A percentile compares a stretch with the other conserved stretches of the same genome.
phyloP scores from a whole-genome alignment of 116 monocot genomes.

The Iris pallida region DNA sequence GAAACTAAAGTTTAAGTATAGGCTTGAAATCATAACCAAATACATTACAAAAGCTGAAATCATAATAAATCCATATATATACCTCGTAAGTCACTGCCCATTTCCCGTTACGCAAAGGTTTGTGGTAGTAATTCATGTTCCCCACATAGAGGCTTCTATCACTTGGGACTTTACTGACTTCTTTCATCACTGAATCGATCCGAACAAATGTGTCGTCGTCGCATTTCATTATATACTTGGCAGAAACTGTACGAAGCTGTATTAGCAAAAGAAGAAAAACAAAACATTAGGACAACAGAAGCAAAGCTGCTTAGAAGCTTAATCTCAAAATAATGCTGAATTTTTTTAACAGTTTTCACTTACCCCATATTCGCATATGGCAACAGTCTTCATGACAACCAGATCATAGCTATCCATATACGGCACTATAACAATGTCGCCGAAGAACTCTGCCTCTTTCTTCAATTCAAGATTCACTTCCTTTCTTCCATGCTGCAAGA shows the following conservation, averaged over 20 bases:
- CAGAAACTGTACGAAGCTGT: conserved; percentile 50
- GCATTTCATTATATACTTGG: conserved; percentile 95
- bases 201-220: conserved; percentile 96
- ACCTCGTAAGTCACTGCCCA: conserved; percentile 99
- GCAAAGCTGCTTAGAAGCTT: background rate
- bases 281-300: background rate
- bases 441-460: conserved; percentile 75
- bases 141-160: conserved; percentile 70
- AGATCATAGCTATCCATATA: conserved; percentile 76
- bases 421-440: conserved; percentile 74
- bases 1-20: too few species aligned
- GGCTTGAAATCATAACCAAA: too few species aligned
- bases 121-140: conserved; percentile 91
- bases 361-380: conserved; percentile 76
- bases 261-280: background rate
- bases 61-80: background rate
- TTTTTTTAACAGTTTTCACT: conserved; percentile 1
- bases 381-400: conserved; percentile 74
- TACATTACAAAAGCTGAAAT: too few species aligned
- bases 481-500: conserved; percentile 63
- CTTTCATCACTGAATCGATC: conserved; percentile 57
- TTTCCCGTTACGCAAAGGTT: conserved; percentile 73
- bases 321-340: background rate
- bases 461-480: conserved; percentile 69
- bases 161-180: conserved; percentile 51